Evolutionary conservation across 441 rosid genomes (phyloP).

Genomic region (Mallotus repandus): DNA sequence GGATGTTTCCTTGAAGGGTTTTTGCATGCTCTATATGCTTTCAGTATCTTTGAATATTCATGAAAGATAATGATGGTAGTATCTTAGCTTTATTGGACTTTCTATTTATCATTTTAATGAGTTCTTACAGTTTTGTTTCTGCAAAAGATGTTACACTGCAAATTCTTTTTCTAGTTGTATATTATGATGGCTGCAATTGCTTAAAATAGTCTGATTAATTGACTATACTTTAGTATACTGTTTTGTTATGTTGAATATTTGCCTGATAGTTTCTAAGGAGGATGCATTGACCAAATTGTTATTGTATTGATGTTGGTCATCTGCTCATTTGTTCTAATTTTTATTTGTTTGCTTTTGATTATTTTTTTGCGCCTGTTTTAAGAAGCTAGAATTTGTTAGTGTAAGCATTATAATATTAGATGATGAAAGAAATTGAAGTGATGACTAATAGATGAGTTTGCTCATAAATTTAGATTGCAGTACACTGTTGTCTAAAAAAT

Average conservation of each 20-base stretch:
- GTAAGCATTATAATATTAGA: not conserved
- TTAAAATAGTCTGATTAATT: no score
- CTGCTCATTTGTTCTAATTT: not conserved
- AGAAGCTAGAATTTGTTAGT: not conserved
- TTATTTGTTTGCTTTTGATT: not conserved
- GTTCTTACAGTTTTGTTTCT: not conserved
- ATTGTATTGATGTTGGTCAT: constrained; percentile 9
- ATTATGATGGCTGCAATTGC: not conserved
- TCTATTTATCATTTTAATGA: not conserved
- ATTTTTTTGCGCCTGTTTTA: not conserved
- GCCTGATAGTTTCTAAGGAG: no score
- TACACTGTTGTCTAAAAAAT: not conserved
- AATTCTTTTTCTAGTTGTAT: not conserved
- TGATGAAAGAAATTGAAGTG: not conserved
- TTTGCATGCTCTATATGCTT: not conserved
- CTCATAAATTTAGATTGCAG: not conserved
- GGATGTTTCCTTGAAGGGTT: not conserved
- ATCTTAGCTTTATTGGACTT: not conserved
- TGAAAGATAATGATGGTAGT: constrained; percentile 22
- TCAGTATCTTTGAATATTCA: constrained; percentile 13
- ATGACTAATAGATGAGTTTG: not conserved
- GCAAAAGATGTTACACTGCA: constrained; percentile 7
- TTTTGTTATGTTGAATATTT: no score
- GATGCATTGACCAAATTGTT: no score
- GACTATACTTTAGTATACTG: no score